Base-by-base conservation (phyloP, 108 stramenopile genomes). In the Skeletonema menzelii region DNA sequence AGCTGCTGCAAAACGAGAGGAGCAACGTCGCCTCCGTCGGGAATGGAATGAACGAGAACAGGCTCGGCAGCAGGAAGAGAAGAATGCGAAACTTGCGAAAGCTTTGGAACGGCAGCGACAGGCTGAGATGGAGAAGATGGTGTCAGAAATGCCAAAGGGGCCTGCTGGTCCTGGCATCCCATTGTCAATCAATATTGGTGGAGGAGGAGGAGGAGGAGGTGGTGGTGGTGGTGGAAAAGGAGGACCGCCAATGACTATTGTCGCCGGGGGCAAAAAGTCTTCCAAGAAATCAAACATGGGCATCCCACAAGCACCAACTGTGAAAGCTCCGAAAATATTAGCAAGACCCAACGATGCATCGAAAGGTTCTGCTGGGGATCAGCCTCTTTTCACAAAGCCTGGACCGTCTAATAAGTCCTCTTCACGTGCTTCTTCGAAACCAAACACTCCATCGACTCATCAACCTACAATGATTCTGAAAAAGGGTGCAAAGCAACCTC, bases 21-120 rank as follows among this genome's bases (percentile, higher is more conserved):
- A 91, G 63, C 86, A 86, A 49, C 86, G 90, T 42, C 89, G 93
- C 2, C 76, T 87, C 38, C 88, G 90, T 76, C 83, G 93, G 15
- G 90, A 91, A 53, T 94, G 93, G 93, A 94, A 94, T 63, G 85
- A 87, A 62, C 77, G 78, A 26, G 87, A 88, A 55, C 86, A 88
- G 61, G 80, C 77, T 17, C 84, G 91, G 26, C 91, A 90, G 46
- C 34, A 76, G 72, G 57, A 86, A 47, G 84, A 88, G 57, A 86
- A 84, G 27, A 77, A 83, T 49, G 85, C 80, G 2, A 88, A 86
- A 44, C 31, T 84, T 17, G 81, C 73, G 0, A 60, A 84, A 66
- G 87, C 74, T 10, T 30, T 83, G 64, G 75, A 56, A 24, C 46
- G 62, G 56, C 69, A 55, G 20, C 46, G 63, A 19, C 68, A 59